Conservation (phyloP, 495 filamentous ascomycete genomes). For the Pyrenula massariospora region DNA sequence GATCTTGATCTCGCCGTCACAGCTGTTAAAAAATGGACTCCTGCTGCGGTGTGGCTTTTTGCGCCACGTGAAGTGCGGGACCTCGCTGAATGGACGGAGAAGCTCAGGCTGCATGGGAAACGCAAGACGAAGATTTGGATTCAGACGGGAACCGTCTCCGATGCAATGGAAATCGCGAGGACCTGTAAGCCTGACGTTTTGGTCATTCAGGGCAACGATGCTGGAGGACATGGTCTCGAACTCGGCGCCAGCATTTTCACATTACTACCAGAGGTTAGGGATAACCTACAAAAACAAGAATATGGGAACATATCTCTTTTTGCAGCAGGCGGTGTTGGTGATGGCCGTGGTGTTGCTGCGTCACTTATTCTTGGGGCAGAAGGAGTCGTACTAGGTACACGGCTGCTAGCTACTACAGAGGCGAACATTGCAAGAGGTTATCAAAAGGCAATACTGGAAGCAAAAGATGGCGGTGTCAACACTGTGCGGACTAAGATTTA, state of each 20-base stretch:
- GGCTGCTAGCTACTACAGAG: conserved; percentile 50
- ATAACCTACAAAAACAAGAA: conserved; percentile 29
- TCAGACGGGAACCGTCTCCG: conserved; percentile 52
- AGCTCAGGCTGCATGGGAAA: neutral
- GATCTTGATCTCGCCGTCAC: conserved; percentile 25
- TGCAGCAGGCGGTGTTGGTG: conserved; percentile 59
- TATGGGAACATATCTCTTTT: conserved; percentile 34
- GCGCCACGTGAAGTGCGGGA: conserved; percentile 31
- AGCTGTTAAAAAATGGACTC: conserved; percentile 29
- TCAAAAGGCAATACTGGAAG: conserved; percentile 41
- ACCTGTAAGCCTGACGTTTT: conserved; percentile 44
- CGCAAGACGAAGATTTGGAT: conserved; percentile 47
- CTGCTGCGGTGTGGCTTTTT: conserved; percentile 59
- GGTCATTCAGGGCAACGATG: conserved; percentile 60
- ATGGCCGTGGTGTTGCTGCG: conserved; percentile 50
- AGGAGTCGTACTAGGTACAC: conserved; percentile 57
- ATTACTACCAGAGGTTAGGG: conserved; percentile 42
- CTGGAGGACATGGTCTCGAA: conserved; percentile 61
- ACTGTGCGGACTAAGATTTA: conserved; percentile 57
- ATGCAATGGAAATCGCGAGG: conserved; percentile 34
- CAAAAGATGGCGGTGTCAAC: conserved; percentile 49
- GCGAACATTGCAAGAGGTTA: conserved; percentile 45
- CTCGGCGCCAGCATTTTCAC: conserved; percentile 41
- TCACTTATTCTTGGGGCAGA: conserved; percentile 50
- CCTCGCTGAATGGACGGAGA: neutral